A percentile compares a stretch with the other conserved stretches of the same genome.
These are phyloP conservation scores for Aspergillus alliaceus DNA, from an alignment of 2,329 filamentous ascomycete species.

Conservation along the genomic window DNA sequence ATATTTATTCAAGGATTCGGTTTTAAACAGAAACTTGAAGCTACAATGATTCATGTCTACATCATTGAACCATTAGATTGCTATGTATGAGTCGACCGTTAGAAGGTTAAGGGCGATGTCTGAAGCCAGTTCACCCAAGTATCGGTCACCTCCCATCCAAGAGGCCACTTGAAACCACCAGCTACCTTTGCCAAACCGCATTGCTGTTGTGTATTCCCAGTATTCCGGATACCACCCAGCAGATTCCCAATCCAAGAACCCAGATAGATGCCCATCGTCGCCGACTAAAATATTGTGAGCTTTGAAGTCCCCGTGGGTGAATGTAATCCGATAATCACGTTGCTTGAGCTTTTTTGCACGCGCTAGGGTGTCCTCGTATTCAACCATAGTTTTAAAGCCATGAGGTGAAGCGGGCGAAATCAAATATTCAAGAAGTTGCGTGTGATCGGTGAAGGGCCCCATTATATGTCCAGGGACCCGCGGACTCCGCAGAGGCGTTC, in stretches of 20 bases:
- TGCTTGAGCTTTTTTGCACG: neutral
- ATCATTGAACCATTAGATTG: too few relatives aligned
- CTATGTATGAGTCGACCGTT: constrained; percentile 30
- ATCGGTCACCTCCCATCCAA: constrained; percentile 23
- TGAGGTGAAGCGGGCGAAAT: constrained; percentile 27
- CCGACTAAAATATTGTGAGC: constrained; percentile 22
- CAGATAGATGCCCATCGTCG: constrained; percentile 17
- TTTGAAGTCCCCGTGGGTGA: constrained; percentile 24
- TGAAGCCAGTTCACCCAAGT: constrained; percentile 20
- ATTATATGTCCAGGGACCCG: constrained; percentile 34
- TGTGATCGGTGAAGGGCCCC: constrained; percentile 29
- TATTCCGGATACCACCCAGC: constrained; percentile 27
- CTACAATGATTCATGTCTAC: too few relatives aligned
- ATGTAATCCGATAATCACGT: neutral
- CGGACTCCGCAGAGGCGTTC: constrained; percentile 29
- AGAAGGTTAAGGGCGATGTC: constrained; percentile 25
- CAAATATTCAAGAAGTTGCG: constrained; percentile 31
- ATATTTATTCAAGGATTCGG: too few relatives aligned
- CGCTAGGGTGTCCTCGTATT: neutral
- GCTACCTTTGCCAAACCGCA: constrained; percentile 19
- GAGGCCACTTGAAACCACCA: constrained; percentile 28
- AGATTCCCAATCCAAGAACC: constrained; percentile 30
- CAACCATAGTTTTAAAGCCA: neutral
- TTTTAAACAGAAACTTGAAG: too few relatives aligned
- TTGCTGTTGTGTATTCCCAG: constrained; percentile 28